These are phyloP conservation scores for Pleurotus tuber-regium DNA, from an alignment of 768 basidiomycete genomes.

Conservation along the genomic window DNA sequence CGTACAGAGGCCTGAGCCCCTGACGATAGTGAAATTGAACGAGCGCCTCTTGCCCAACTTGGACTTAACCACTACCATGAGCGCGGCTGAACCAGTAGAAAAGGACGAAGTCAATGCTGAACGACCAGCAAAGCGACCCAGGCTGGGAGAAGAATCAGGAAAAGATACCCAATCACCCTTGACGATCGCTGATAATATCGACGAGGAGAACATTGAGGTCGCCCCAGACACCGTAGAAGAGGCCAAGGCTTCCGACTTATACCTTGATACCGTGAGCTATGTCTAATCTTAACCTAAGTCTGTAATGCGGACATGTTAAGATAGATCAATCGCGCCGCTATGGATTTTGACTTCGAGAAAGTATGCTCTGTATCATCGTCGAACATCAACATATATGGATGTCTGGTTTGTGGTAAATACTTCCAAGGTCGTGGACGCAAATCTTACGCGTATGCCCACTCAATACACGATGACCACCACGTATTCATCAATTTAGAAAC, in stretches of 20 bases:
- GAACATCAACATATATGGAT: slow-evolving; percentile 97
- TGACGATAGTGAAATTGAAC: neutral
- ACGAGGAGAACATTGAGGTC: slow-evolving; percentile 33
- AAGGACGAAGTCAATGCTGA: neutral
- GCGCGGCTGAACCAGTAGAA: slow-evolving; percentile 2
- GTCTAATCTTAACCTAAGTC: slow-evolving; percentile 3
- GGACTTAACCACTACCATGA: slow-evolving; percentile 7
- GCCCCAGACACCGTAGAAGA: slow-evolving; percentile 26
- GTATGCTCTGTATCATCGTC: slow-evolving; percentile 95
- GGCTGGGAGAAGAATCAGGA: slow-evolving; percentile 14
- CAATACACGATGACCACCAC: slow-evolving; percentile 97
- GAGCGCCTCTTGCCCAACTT: neutral
- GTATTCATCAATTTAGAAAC: slow-evolving; percentile 97
- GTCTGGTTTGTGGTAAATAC: slow-evolving; percentile 97
- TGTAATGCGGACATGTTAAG: slow-evolving; percentile 9
- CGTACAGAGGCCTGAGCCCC: no score
- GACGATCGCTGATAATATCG: slow-evolving; percentile 11
- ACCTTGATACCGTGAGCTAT: slow-evolving; percentile 84
- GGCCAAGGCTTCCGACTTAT: slow-evolving; percentile 74
- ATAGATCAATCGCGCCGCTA: slow-evolving; percentile 84
- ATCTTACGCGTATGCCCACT: slow-evolving; percentile 95
- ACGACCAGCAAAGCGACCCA: slow-evolving; percentile 10
- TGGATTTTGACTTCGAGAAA: slow-evolving; percentile 99
- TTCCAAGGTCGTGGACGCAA: slow-evolving; percentile 95
- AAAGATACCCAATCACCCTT: slow-evolving; percentile 1